Base-by-base conservation (phyloP, 2,329 filamentous ascomycete species). In the Cercospora sp. region DNA sequence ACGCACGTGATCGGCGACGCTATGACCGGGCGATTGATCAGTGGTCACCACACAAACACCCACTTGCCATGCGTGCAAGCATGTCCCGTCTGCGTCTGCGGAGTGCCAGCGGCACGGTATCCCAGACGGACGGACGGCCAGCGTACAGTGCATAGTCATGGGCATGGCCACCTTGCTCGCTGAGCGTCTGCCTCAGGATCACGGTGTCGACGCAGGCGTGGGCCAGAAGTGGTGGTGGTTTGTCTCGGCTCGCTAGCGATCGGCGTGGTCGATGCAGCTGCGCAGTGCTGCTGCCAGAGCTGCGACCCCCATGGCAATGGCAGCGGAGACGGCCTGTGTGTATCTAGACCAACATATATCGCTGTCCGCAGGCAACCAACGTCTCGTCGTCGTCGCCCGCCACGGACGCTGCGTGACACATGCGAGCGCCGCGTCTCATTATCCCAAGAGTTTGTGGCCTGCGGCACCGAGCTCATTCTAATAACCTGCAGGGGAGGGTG, bases 401-500 rank as follows among this genome's bases (percentile, higher is more conserved):
- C n/a, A 21, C 30, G 26, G 12, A n/a, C 53, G 53, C 53, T 57
- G 24, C 7, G 53, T 57, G 24, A 28, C 53, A 57, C 53, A 49
- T 49, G 43, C 45, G 53, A 30, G 53, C 53, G 53, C 53, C 53
- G 53, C 30, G 53, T 58, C 53, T 58, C 53, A 58, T 51, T 51
- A 51, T 58, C 53, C 53, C 53, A 34, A 58, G 53, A 57, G 53
- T 58, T 58, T 58, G 53, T 58, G 53, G 53, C 26, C 53, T 58
- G 53, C 53, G 53, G 53, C 53, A 58, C 53, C 53, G 53, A 58
- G 53, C 53, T 58, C 53, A 58, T 58, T 58, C 53, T 34, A 58
- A 51, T 51, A 51, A 24, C 40, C 60, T 51, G 60, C 60, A 62
- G 37, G 60, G 60, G 26, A 45, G 13, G 57, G 53, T 32, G 53